These are phyloP conservation scores for Hevea brasiliensis DNA, from an alignment of 345 rosid species.

Conservation along the genomic window DNA sequence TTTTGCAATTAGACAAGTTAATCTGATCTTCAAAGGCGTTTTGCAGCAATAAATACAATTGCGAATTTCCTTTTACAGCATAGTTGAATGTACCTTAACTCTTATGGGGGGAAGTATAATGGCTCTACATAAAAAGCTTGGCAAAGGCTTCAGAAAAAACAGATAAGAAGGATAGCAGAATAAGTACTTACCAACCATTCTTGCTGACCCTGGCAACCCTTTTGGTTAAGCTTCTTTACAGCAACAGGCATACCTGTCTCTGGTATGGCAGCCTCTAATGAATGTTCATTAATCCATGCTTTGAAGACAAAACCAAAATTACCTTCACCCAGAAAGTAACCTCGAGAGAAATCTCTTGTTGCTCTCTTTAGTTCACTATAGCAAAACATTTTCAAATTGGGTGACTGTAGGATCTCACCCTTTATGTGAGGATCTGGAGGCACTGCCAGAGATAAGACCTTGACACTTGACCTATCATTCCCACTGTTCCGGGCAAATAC, in stretches of 20 bases:
- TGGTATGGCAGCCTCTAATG: slow-evolving; percentile 9
- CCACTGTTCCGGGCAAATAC: slow-evolving; percentile 31
- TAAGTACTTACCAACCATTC: slow-evolving; percentile 29
- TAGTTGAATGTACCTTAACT: neutral
- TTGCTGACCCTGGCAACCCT: slow-evolving; percentile 23
- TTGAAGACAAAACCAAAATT: slow-evolving; percentile 26
- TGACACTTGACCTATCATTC: slow-evolving; percentile 24
- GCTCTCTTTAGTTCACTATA: slow-evolving; percentile 19
- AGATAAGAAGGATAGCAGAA: neutral
- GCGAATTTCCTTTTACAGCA: neutral
- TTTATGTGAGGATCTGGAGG: slow-evolving; percentile 20
- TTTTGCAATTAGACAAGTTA: neutral
- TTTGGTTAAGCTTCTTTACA: slow-evolving; percentile 21
- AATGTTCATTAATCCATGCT: slow-evolving; percentile 24
- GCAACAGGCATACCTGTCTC: slow-evolving; percentile 21
- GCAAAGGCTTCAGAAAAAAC: neutral
- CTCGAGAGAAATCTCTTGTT: slow-evolving; percentile 15
- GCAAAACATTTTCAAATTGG: slow-evolving; percentile 19
- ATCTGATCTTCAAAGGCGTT: neutral
- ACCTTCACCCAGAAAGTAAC: slow-evolving; percentile 19
- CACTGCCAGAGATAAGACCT: slow-evolving; percentile 7
- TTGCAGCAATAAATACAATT: neutral
- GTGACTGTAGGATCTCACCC: slow-evolving; percentile 24
- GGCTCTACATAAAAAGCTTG: neutral
- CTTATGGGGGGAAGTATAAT: neutral